Conservation (phyloP, 441 rosid species). For the Dalechampia spathulata region DNA sequence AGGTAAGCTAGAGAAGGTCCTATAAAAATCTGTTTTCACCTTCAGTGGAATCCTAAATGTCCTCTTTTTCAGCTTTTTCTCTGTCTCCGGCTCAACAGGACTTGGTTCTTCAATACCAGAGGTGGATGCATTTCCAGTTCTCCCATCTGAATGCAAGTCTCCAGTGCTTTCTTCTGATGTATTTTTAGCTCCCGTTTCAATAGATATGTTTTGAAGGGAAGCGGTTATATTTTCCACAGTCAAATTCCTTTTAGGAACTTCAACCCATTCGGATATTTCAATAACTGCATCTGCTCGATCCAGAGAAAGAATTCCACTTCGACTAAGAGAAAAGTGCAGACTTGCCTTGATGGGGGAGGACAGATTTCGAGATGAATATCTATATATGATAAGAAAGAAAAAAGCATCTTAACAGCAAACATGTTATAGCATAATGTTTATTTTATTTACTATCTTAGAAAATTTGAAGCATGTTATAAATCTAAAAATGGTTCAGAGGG, state of each 20-base stretch:
- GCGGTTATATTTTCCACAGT: conserved; percentile 56
- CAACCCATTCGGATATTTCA: conserved; percentile 97
- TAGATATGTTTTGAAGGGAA: conserved; percentile 42
- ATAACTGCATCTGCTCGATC: conserved; percentile 93
- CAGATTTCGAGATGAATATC: conserved; percentile 83
- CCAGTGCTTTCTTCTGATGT: conserved; percentile 47
- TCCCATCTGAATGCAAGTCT: conserved; percentile 39
- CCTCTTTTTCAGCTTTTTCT: conserved; percentile 71
- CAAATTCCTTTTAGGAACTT: conserved; percentile 73
- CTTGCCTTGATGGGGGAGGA: conserved; percentile 95
- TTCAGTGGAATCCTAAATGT: conserved; percentile 82
- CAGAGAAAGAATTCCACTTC: conserved; percentile 84
- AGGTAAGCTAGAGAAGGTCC: not conserved
- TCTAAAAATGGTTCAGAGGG: conserved; percentile 1
- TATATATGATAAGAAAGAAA: conserved; percentile 22
- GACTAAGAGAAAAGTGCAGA: conserved; percentile 88
- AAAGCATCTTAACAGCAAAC: not conserved
- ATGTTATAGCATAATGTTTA: not conserved
- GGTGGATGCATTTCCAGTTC: conserved; percentile 25
- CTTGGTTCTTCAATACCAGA: conserved; percentile 44
- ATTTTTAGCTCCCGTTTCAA: conserved; percentile 41
- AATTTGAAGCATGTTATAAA: conserved; percentile 5
- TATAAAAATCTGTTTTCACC: conserved; percentile 48
- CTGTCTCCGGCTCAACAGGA: conserved; percentile 45
- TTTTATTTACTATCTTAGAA: conserved; percentile 9